Base-by-base conservation (phyloP, 108 stramenopile species). In the Nitzschia sp. region DNA sequence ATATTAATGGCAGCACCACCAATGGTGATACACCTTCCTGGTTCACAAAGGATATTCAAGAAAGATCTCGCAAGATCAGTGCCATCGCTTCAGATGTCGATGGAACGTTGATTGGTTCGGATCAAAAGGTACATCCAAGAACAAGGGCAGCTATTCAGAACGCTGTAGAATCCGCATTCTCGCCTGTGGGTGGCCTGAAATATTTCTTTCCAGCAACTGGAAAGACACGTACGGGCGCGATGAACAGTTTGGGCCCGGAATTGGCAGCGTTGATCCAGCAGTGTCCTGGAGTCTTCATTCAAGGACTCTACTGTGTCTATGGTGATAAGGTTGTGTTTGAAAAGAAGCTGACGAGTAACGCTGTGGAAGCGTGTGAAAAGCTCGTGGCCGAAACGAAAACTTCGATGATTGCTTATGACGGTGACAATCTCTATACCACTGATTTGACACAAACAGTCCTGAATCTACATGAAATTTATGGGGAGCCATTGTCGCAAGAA, bases 11-110 rank as follows among this genome's bases (percentile, higher is more conserved):
- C 3, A 50, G 63, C 32, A 26, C 53, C 1, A n/a, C 54, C 33
- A 71, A 54, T 58, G 55, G 50, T 38, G 17, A 77, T 4, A 26
- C 3, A 33, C 63, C 41, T 9, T 22, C 58, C 25, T 68, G 68
- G 69, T 22, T 59, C 28, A 58, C 72, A 1, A 38, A 69, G 21
- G 15, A 62, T 5, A 53, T 68, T 0, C 22, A 58, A 69, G 54
- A 63, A 0, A 70, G 68, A 50, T 9, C 58, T 45, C 62, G 62
- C 53, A 62, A 68, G 33, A 69, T 63, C 66, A 22, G 66, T 17
- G 92, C 91, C 23, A 88, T 96, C 66, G 93, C 91, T 0, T 79
- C 84, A 36, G 95, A 96, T 77, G 88, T 96, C 8, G 95, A 96
- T 66, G 95, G 95, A 0, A 96, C 95, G 17, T 54, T 96, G 9